Conservation (phyloP, 345 rosid species). For the Citrus australasica region DNA sequence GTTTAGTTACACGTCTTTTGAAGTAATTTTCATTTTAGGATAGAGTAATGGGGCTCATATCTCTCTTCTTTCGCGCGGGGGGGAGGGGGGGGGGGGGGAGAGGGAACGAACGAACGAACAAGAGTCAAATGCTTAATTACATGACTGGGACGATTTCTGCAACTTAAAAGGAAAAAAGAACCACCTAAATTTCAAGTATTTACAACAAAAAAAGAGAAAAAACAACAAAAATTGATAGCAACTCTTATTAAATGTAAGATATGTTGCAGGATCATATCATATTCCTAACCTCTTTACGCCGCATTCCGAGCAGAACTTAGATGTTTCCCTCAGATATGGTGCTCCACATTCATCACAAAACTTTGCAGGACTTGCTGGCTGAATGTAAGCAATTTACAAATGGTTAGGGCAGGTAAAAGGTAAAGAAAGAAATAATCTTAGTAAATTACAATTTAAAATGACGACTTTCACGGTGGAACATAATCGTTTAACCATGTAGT, state of each 20-base stretch:
- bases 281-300: conserved; percentile 83
- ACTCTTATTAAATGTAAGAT: not conserved
- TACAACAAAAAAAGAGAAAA: not conserved
- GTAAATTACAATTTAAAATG: not conserved
- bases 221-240: no score
- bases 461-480: not conserved
- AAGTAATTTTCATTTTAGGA: no score
- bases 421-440: not conserved
- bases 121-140: not conserved
- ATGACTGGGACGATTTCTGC: not conserved
- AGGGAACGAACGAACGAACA: accelerated
- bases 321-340: conserved; percentile 76
- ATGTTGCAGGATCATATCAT: conserved; percentile 20
- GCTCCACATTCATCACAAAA: conserved; percentile 91
- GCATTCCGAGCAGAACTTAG: conserved; percentile 93
- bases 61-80: no score
- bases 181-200: not conserved
- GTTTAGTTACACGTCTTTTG: no score
- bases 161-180: no score
- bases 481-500: not conserved
- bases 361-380: conserved; percentile 71
- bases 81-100: accelerated
- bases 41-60: no score
- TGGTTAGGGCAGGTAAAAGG: not conserved
- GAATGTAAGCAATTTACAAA: conserved; percentile 9